Percentiles rank a stretch among this genome's conserved stretches.
phyloP scores from a whole-genome alignment of 2,329 filamentous ascomycete species.

The Colletotrichum scovillei region DNA sequence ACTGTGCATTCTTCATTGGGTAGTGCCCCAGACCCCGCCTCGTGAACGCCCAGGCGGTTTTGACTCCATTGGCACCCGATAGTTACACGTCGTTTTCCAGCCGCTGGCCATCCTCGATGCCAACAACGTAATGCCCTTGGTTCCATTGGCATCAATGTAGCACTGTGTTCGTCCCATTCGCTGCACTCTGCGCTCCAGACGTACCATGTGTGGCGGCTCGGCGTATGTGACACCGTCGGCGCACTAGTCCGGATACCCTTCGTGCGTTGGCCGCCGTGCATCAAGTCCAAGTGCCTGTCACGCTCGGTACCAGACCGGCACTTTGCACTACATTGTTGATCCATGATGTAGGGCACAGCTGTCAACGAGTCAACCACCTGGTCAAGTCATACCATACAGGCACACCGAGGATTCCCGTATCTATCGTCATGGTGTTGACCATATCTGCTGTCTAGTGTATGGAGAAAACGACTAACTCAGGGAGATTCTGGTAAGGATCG shows the following conservation, averaged over 20 bases:
- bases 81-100: not conserved
- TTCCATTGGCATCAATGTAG: not conserved
- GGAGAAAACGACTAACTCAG: not conserved
- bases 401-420: constrained; percentile 1
- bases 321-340: not conserved
- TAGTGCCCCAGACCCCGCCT: not conserved
- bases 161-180: constrained; percentile 23
- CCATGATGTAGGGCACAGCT: not conserved
- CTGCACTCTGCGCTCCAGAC: not conserved
- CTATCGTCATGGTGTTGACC: not conserved
- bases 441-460: not conserved
- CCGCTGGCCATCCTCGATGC: too few species aligned
- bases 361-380: constrained; percentile 4
- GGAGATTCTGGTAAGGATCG: not conserved
- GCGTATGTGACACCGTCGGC: not conserved
- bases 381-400: not conserved
- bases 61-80: constrained; percentile 4
- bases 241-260: not conserved
- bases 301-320: not conserved
- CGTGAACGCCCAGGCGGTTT: not conserved
- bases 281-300: not conserved
- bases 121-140: not conserved
- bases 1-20: constrained; percentile 10
- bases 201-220: not conserved
- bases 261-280: not conserved